These are phyloP conservation scores for Boletus reticulatus DNA, from an alignment of 768 basidiomycete species.

Conservation along the genomic window DNA sequence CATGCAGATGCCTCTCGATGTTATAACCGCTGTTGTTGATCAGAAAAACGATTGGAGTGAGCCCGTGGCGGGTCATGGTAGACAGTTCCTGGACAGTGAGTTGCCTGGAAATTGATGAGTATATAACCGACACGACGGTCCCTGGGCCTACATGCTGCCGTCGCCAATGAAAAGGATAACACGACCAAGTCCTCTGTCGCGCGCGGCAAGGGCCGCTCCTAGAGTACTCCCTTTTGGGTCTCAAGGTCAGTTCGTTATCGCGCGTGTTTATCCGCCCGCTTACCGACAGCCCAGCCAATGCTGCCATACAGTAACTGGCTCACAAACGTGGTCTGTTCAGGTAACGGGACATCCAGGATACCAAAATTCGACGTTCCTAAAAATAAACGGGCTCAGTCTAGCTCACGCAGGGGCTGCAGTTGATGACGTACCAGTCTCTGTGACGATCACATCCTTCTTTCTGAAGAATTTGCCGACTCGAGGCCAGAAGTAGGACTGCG, in stretches of 20 bases:
- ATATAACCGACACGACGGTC: not conserved
- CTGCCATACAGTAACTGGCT: constrained; percentile 88
- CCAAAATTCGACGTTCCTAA: constrained; percentile 81
- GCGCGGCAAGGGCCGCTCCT: constrained; percentile 79
- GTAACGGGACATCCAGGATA: constrained; percentile 76
- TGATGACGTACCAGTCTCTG: constrained; percentile 69
- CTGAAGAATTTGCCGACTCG: constrained; percentile 70
- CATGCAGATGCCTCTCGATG: constrained; percentile 83
- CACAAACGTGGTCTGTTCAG: constrained; percentile 59
- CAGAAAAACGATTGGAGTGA: constrained; percentile 83
- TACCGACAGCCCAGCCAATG: constrained; percentile 87
- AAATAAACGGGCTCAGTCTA: not conserved
- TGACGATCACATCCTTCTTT: constrained; percentile 71
- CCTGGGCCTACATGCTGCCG: constrained; percentile 62
- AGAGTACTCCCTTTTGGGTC: constrained; percentile 52
- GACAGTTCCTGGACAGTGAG: constrained; percentile 81
- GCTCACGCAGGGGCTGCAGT: not conserved
- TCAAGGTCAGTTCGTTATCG: not conserved
- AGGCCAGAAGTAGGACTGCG: constrained; percentile 86
- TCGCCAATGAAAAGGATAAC: constrained; percentile 86
- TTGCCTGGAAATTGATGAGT: constrained; percentile 44
- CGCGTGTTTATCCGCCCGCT: constrained; percentile 9
- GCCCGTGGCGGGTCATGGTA: constrained; percentile 69
- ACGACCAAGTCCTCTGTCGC: constrained; percentile 57
- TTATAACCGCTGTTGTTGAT: constrained; percentile 84